Evolutionary conservation across 495 filamentous ascomycete genomes (phyloP).

Genomic region (Penicillium diatomitis): DNA sequence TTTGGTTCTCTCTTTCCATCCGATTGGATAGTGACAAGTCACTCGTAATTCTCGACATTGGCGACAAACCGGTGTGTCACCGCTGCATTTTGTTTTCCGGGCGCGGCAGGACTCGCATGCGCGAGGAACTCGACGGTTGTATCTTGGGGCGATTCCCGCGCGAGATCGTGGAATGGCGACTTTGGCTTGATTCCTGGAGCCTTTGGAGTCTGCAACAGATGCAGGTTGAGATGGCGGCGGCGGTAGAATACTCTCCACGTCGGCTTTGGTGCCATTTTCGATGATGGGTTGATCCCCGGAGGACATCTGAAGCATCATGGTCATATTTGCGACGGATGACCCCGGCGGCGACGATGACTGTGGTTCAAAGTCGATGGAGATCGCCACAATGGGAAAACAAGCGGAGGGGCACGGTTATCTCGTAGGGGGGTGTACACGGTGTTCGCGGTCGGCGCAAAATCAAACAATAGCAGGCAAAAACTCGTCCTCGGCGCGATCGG

Average conservation of each 20-base stretch:
- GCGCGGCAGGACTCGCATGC: conserved; percentile 68
- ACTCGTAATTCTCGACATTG: conserved; percentile 47
- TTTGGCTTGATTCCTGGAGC: conserved; percentile 23
- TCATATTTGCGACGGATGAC: conserved; percentile 7
- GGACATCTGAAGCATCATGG: conserved; percentile 4
- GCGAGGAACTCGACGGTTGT: conserved; percentile 37
- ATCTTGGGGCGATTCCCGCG: conserved; percentile 19
- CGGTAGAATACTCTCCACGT: background rate
- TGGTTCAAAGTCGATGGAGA: too few relatives aligned
- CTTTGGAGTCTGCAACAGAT: conserved; percentile 5
- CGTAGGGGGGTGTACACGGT: background rate
- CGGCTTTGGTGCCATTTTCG: background rate
- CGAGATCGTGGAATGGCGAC: conserved; percentile 39
- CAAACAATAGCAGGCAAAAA: background rate
- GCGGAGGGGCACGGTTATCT: background rate
- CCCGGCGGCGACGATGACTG: too few relatives aligned
- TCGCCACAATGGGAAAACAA: background rate
- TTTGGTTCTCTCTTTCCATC: conserved; percentile 50
- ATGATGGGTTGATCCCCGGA: background rate
- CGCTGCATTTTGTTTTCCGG: conserved; percentile 57
- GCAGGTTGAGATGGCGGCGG: background rate
- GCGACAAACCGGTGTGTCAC: conserved; percentile 46
- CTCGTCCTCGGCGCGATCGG: too few relatives aligned
- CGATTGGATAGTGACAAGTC: conserved; percentile 46
- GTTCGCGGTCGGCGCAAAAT: background rate